Base-by-base conservation (phyloP, 257 asterid genomes). In the Jaltomata sinuosa region DNA sequence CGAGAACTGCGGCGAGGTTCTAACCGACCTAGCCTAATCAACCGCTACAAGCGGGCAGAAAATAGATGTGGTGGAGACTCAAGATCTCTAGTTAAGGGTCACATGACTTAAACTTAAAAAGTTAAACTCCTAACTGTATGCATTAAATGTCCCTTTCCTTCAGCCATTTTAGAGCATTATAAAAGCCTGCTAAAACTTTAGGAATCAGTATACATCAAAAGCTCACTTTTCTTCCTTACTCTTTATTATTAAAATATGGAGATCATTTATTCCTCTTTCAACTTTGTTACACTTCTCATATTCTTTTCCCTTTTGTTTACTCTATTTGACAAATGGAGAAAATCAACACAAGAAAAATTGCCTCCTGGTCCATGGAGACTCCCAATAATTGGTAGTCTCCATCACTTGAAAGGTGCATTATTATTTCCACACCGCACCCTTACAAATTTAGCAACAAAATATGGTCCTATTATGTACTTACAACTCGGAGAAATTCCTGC, bases 361-460 rank as follows among this genome's bases (percentile, higher is more conserved):
- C 91, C 91, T 49, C 91, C 90, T 0, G 88, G 91, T 74, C 91
- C 91, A 2, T 83, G 85, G 6, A 84, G 71, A 83, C 86, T 87
- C 14, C 91, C 91, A 18, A 25, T 87, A 18, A 85, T 90, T 5
- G 90, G 92, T 0, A 88, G 88, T 42, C 45, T 83, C 32, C 82
- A 83, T 67, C 85, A 67, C 68, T 40, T 83, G 19, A 42, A 45
- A 31, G 85, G 85, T 12, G 50, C 86, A 27, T 15, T 69, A 6
- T 62, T 29, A 62, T 62, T 29, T 32, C 85, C 83, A 25, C 79
- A 77, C 50, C 90, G 52, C 8, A 52, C 19, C 27, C 78, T 77
- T 19, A 18, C 16, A 42, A 59, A 29, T 10, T 14, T 84, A 10
- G 67, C 86, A 19, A 34, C 40, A 21, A 59, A 15, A 40, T 59